Base-by-base conservation (phyloP, 2,329 filamentous ascomycete species). In the Nemania bipapillata region DNA sequence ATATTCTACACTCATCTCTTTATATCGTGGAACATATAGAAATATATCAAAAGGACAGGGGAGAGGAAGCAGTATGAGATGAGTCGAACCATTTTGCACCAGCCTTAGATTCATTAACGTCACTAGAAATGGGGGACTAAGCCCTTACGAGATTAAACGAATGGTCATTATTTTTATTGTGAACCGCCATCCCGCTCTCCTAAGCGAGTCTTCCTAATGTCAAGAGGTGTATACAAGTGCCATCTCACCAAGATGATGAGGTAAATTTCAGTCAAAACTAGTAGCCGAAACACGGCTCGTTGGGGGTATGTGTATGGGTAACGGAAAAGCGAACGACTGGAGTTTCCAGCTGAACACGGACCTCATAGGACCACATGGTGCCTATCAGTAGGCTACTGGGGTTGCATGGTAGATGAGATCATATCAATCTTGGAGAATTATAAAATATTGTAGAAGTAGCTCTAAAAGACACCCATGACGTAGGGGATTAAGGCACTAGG, bases 391-490 rank as follows among this genome's bases (percentile, higher is more conserved):
- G 37, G 30, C 12, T 42, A 37, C 37, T 28, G 22, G 52, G 56
- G 49, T 42, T 56, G 20, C 58, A 49, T 42, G 24, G 60, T 52
- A 57, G 37, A 63, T 59, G 45, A 42, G 42, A 52, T 42, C 32
- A 63, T 63, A 70, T 56, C 68, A 68, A 70, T 68, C 61, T 67
- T 63, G 26, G 6, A 30, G 40, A 68, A 61, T 54, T 63, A 63
- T 60, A 49, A 47, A 59, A 64, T 37, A 55, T 20, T 35, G 17
- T n/a, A 45, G 42, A 42, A 37, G 40, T 30, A 20, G 26, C 55
- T 58, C 70, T 81, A 86, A 72, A 86, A 80, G 70, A 85, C 81
- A 75, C 84, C 84, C 79, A 84, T 84, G 69, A 86, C 81, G 78
- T 84, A 86, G 40, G 85, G 84, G 65, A 85, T 83, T 60, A 86